Evolutionary conservation across 2,329 filamentous ascomycete genomes (phyloP), one percentile per base, ranked within the genome.

Genomic region (Neobulgaria alba): DNA sequence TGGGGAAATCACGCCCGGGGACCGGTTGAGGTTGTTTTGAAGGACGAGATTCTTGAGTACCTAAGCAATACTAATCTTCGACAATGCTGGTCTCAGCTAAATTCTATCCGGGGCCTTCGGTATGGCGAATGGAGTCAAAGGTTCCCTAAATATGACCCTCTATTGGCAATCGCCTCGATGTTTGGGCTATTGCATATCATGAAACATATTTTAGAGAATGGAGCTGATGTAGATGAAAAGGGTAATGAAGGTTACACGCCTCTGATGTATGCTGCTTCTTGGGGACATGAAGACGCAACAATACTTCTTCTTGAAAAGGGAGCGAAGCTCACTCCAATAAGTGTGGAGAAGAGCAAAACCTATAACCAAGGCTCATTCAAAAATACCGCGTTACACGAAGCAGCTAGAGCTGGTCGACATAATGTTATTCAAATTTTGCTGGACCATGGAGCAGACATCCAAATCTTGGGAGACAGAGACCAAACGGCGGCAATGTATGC

Each of bases 1-100:
- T 66, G 62, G 64, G 62, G 55, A 1, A 7, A 58, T 38, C 61
- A 65, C 52, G 56, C 53, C 38, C 50, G 41, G 1, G 23, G 50
- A 17, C 43, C 39, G 4, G 34, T 33, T 3, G 29, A 8, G 31
- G 50, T 37, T 3, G 37, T 39, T n/a, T 3, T 12, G 30, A 26
- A 32, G 29, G 33, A 39, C 33, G 29, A n/a, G 0, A 1, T 39
- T 30, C 39, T 42, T 31, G 40, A 10, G 33, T 51, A 48, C 15
- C 41, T 39, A 16, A 17, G 52, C 55, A n/a, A 36, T 50, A 20
- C 4, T 8, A 18, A 46, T 39, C 7, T 43, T 50, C n/a, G 35
- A 50, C 36, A 32, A 4, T 4, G 36, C 20, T 3, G 19, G 37
- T n/a, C 33, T 41, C 18, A 12, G n/a, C 18, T 14, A 35, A 17